Evolutionary conservation across 2,329 filamentous ascomycete species (phyloP).

Genomic region (Fusarium pseudograminearum): DNA sequence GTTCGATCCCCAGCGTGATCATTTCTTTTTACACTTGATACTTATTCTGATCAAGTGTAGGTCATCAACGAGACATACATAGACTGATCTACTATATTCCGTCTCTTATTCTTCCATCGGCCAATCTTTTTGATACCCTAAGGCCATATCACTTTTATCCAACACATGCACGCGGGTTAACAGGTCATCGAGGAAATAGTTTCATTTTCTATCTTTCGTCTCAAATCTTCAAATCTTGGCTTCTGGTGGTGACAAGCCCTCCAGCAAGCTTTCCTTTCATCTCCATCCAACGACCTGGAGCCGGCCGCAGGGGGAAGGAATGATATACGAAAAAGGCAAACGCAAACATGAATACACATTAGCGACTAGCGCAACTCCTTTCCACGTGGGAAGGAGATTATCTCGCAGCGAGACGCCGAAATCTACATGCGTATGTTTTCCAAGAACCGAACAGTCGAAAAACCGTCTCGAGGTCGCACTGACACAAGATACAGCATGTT

Average conservation of each 20-base stretch:
- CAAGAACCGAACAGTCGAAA: constrained; percentile 16
- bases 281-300: constrained; percentile 43
- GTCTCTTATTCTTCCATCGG: too few relatives aligned
- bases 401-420: constrained; percentile 32
- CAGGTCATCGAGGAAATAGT: constrained; percentile 35
- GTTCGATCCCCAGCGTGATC: constrained; percentile 40
- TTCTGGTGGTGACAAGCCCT: constrained; percentile 19
- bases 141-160: neutral
- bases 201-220: constrained; percentile 47
- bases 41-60: neutral
- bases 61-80: neutral
- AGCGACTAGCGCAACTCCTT: constrained; percentile 45
- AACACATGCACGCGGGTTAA: neutral
- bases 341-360: constrained; percentile 48
- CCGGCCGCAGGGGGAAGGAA: constrained; percentile 39
- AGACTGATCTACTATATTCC: too few relatives aligned
- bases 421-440: constrained; percentile 27
- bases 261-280: constrained; percentile 29
- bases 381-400: constrained; percentile 10
- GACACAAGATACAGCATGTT: constrained; percentile 33
- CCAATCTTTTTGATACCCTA: too few relatives aligned
- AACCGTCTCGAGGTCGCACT: constrained; percentile 24
- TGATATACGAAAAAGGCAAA: constrained; percentile 43
- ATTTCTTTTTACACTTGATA: neutral
- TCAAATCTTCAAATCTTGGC: constrained; percentile 41